phyloP scores from a whole-genome alignment of 1,139 yeast genomes.

The Pichia sp. region DNA sequence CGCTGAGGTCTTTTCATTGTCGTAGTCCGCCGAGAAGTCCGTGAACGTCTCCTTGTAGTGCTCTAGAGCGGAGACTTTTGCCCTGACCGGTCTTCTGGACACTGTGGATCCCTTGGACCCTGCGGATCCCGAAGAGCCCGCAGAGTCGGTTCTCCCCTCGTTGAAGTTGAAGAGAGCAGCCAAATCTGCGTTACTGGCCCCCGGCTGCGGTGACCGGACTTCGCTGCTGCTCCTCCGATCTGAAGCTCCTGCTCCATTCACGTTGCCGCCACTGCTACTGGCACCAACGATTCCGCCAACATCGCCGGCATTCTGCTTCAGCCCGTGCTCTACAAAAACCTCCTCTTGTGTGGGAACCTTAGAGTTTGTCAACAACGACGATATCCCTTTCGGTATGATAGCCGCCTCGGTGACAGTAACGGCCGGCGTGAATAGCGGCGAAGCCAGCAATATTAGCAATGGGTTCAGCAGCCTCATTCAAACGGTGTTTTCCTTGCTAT shows the following conservation, averaged over 20 bases:
- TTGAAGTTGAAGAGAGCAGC: too few species aligned
- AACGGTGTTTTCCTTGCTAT: neutral
- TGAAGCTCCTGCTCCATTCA: too few species aligned
- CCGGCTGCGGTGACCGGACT: too few species aligned
- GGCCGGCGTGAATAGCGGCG: neutral
- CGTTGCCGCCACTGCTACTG: neutral
- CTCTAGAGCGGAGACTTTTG: conserved; percentile 7
- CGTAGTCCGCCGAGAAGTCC: conserved; percentile 13
- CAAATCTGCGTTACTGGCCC: too few species aligned
- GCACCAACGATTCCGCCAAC: too few species aligned
- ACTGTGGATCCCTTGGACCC: too few species aligned
- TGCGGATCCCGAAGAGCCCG: too few species aligned
- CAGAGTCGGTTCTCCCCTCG: too few species aligned
- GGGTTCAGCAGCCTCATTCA: neutral
- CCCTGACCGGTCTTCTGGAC: neutral
- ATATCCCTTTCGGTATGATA: conserved; percentile 8
- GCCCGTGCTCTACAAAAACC: neutral
- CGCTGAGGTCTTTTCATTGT: conserved; percentile 17
- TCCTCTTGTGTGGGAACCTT: conserved; percentile 3
- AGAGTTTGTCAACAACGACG: conserved; percentile 3
- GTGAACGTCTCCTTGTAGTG: conserved; percentile 14
- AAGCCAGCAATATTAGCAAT: neutral
- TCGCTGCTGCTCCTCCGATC: neutral
- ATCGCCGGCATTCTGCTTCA: neutral
- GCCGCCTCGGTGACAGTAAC: neutral